Evolutionary conservation across 139 green algal species (phyloP).

Genomic region (Edaphochlamys debaryana): DNA sequence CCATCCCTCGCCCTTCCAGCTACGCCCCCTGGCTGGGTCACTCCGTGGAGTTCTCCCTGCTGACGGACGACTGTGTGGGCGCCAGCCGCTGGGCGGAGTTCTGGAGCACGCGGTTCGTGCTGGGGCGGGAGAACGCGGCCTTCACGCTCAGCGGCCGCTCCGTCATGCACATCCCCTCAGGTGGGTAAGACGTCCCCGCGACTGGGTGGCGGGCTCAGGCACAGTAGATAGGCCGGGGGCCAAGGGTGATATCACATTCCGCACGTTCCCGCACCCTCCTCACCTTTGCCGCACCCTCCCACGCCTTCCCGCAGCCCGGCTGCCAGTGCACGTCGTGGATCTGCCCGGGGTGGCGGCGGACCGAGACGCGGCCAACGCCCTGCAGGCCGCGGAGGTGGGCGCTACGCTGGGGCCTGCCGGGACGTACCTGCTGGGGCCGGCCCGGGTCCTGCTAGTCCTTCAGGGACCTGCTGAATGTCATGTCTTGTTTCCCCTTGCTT

Average conservation of each 20-base stretch:
- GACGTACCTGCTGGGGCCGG: too few species aligned
- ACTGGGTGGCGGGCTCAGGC: too few species aligned
- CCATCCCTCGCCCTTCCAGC: too few species aligned
- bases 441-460: too few species aligned
- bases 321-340: background rate
- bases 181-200: background rate
- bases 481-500: too few species aligned
- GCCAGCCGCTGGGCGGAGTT: background rate
- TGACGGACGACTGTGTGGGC: background rate
- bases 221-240: too few species aligned
- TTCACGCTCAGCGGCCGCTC: background rate
- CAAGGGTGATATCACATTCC: too few species aligned
- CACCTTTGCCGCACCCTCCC: too few species aligned
- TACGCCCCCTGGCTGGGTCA: background rate
- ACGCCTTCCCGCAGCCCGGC: background rate
- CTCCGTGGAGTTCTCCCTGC: background rate
- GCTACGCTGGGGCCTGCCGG: too few species aligned
- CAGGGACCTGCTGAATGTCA: too few species aligned
- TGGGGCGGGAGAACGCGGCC: background rate
- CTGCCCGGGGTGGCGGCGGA: background rate
- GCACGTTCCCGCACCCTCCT: too few species aligned
- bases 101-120: background rate
- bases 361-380: background rate
- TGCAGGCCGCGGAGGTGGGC: background rate
- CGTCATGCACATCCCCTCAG: background rate